Percentiles rank a stretch among this genome's conserved stretches.
phyloP scores from a whole-genome alignment of 2,329 filamentous ascomycete genomes.

The Talaromyces sp. region DNA sequence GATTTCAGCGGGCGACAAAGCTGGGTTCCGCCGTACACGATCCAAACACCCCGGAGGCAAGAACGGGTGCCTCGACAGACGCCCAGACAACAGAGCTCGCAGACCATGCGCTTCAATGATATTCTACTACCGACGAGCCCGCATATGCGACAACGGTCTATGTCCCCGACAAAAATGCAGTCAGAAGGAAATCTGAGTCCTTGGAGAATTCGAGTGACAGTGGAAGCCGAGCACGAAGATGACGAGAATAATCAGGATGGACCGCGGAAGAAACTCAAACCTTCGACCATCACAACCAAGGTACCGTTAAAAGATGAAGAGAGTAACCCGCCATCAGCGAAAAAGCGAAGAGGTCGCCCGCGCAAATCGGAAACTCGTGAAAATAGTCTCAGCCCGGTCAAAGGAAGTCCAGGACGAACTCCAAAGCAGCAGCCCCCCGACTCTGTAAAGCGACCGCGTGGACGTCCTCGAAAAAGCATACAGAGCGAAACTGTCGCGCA shows the following conservation, averaged over 20 bases:
- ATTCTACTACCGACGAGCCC: slow-evolving; percentile 41
- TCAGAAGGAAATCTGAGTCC: slow-evolving; percentile 43
- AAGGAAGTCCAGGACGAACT: slow-evolving; percentile 32
- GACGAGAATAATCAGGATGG: slow-evolving; percentile 28
- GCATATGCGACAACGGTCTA: slow-evolving; percentile 28
- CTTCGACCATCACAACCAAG: slow-evolving; percentile 38
- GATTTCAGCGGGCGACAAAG: slow-evolving; percentile 38
- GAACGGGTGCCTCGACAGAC: slow-evolving; percentile 33
- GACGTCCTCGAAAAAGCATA: slow-evolving; percentile 38
- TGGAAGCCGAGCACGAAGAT: slow-evolving; percentile 46
- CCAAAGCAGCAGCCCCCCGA: slow-evolving; percentile 29
- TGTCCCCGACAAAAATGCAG: slow-evolving; percentile 39
- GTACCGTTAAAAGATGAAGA: slow-evolving; percentile 41
- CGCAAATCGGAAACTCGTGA: slow-evolving; percentile 38
- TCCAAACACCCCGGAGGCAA: slow-evolving; percentile 35
- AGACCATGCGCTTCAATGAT: slow-evolving; percentile 43
- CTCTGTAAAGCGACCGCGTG: slow-evolving; percentile 34
- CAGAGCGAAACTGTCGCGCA: slow-evolving; percentile 23
- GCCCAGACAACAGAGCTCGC: slow-evolving; percentile 33
- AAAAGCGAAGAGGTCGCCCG: slow-evolving; percentile 41
- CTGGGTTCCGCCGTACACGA: slow-evolving; percentile 38
- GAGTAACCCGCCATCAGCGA: slow-evolving; percentile 36
- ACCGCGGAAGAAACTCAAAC: slow-evolving; percentile 30
- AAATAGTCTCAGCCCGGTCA: slow-evolving; percentile 34
- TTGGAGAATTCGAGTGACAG: slow-evolving; percentile 48